phyloP scores from a whole-genome alignment of 2,329 filamentous ascomycete genomes.

The Microdochium paspali region DNA sequence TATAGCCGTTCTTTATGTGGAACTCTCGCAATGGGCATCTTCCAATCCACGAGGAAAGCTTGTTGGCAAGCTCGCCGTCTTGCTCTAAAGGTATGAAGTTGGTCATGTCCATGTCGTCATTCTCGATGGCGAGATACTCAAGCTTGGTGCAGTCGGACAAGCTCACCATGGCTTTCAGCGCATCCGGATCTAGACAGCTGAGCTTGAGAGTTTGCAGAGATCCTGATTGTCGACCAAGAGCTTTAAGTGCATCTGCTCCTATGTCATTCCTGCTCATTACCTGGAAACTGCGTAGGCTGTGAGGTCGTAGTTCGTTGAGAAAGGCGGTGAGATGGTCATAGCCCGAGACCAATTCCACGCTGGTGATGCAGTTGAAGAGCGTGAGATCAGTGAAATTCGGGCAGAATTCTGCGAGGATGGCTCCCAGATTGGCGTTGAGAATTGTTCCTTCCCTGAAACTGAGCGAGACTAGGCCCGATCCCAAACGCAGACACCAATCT shows the following conservation, averaged over 20 bases:
- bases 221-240: constrained; percentile 32
- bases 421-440: constrained; percentile 43
- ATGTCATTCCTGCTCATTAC: constrained; percentile 46
- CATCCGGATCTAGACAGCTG: constrained; percentile 15
- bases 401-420: constrained; percentile 47
- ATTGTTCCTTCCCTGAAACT: constrained; percentile 52
- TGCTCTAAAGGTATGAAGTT: constrained; percentile 11
- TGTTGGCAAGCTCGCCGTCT: constrained; percentile 13
- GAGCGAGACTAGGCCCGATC: constrained; percentile 43
- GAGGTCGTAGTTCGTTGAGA: constrained; percentile 41
- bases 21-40: constrained; percentile 15
- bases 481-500: constrained; percentile 48
- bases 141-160: constrained; percentile 23
- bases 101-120: constrained; percentile 5
- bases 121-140: constrained; percentile 23
- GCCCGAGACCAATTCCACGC: constrained; percentile 24
- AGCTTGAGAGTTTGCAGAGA: constrained; percentile 24
- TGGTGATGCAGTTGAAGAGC: constrained; percentile 36
- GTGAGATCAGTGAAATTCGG: constrained; percentile 51
- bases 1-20: constrained; percentile 35
- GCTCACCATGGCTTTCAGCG: constrained; percentile 17
- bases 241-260: constrained; percentile 42
- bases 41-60: constrained; percentile 20
- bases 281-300: constrained; percentile 49
- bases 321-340: constrained; percentile 51